Evolutionary conservation across 2,329 filamentous ascomycete species (phyloP).

Genomic region (Alternaria incomplexa): DNA sequence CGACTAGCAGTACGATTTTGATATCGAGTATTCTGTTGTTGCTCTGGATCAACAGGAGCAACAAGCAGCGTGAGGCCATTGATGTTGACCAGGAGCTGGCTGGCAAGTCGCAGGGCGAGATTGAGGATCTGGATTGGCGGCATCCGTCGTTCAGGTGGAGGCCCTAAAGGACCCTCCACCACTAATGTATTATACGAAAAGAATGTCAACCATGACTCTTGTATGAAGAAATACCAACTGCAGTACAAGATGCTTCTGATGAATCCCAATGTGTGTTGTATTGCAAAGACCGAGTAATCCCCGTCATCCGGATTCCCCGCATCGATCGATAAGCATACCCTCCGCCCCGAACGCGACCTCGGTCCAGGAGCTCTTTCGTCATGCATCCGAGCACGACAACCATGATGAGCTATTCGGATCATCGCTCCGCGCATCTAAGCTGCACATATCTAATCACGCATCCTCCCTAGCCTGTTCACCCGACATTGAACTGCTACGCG

Average conservation of each 20-base stretch:
- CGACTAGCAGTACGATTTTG: constrained; percentile 63
- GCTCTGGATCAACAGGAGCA: constrained; percentile 69
- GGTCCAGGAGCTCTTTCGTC: constrained; percentile 13
- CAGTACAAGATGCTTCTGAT: not conserved
- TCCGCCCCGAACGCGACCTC: constrained; percentile 8
- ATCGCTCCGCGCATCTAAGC: not conserved
- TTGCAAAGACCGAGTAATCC: not conserved
- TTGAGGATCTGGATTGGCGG: constrained; percentile 47
- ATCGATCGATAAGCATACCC: not conserved
- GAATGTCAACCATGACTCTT: not conserved
- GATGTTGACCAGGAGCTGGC: constrained; percentile 63
- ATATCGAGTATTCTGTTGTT: constrained; percentile 58
- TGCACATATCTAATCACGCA: not conserved
- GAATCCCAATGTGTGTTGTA: not conserved
- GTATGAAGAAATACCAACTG: not conserved
- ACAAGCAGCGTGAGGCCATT: constrained; percentile 62
- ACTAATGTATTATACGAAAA: too few species aligned
- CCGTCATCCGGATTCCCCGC: constrained; percentile 13
- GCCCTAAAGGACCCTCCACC: constrained; percentile 34
- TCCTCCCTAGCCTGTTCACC: not conserved
- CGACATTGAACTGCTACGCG: not conserved
- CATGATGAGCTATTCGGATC: not conserved
- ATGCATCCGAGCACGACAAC: constrained; percentile 14
- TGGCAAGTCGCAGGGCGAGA: constrained; percentile 50
- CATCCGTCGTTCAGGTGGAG: constrained; percentile 71